phyloP scores from a whole-genome alignment of 306 rosid genomes.

The Corylus heterophylla region DNA sequence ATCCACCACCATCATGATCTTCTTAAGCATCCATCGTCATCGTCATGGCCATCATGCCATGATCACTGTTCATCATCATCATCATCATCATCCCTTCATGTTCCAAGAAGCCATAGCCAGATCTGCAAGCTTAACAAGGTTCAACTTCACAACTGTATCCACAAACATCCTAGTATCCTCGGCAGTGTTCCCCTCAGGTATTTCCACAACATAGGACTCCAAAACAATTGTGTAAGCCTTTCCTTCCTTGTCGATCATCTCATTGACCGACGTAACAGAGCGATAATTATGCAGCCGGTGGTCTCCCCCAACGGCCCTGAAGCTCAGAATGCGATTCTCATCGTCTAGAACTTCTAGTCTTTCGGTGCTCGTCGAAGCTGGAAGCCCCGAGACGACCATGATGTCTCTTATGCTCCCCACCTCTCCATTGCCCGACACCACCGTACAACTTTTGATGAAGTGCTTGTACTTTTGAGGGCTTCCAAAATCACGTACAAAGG shows the following conservation, averaged over 20 bases:
- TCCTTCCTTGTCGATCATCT: constrained; percentile 40
- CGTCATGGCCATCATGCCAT: background rate
- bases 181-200: constrained; percentile 83
- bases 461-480: constrained; percentile 82
- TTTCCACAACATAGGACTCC: constrained; percentile 80
- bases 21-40: background rate
- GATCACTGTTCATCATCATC: background rate
- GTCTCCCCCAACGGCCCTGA: constrained; percentile 80
- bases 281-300: constrained; percentile 74
- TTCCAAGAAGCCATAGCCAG: constrained; percentile 39
- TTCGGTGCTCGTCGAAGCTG: constrained; percentile 88
- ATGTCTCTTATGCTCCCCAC: constrained; percentile 85
- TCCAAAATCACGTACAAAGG: constrained; percentile 60
- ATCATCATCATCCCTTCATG: background rate
- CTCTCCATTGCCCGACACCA: constrained; percentile 73
- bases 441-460: constrained; percentile 77
- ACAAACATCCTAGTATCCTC: constrained; percentile 86
- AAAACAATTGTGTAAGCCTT: constrained; percentile 63
- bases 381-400: constrained; percentile 78
- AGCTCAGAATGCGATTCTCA: constrained; percentile 68
- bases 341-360: constrained; percentile 84
- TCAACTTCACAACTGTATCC: constrained; percentile 83
- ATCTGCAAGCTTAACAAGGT: constrained; percentile 79
- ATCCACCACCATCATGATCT: background rate
- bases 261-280: constrained; percentile 78